Evolutionary conservation across 2,329 filamentous ascomycete genomes (phyloP), one percentile per base, ranked within the genome.

Genomic region (Raffaelea arxii): DNA sequence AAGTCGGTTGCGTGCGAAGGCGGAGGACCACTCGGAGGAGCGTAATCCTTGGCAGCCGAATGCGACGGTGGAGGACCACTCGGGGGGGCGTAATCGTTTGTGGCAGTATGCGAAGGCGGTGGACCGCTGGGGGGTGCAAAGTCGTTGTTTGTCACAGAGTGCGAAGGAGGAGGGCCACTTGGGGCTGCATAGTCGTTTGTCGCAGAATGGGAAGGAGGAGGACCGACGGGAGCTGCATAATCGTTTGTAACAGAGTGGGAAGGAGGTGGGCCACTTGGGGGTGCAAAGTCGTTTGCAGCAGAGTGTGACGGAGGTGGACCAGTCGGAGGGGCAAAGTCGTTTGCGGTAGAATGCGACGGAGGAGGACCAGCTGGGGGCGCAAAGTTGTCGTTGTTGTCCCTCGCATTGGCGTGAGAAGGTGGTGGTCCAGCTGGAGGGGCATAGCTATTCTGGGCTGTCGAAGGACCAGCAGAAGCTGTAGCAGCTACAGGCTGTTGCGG

Each of bases 121-220:
- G 56, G 51, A 1, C 58, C 60, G 2, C 55, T 32, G 2, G 61
- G 61, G 18, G 61, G 57, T n/a, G 55, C 56, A 43, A 59, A 60
- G 45, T 54, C 52, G n/a, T 44, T 41, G 35, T 35, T 18, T 16
- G 46, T 43, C n/a, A 25, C 38, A 19, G 37, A 22, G 6, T 18
- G 25, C 53, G 50, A 52, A 3, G 60, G 58, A 7, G 58, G 59
- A 6, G 58, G 49, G 1, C 52, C 50, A 9, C 46, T 12, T 2
- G 50, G 52, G 6, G 59, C 49, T n/a, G 55, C 53, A 16, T 52
- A 53, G 30, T 54, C 52, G 25, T 53, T 44, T 3, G 23, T 42
- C 1, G 49, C 30, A 12, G 32, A 23, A 10, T 32, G 43, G 14
- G 32, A 18, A 12, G 43, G 47, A 4, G 41, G 42, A 11, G 44